Base-by-base conservation (phyloP, 2,329 filamentous ascomycete species). In the Colletotrichum brevisporum region DNA sequence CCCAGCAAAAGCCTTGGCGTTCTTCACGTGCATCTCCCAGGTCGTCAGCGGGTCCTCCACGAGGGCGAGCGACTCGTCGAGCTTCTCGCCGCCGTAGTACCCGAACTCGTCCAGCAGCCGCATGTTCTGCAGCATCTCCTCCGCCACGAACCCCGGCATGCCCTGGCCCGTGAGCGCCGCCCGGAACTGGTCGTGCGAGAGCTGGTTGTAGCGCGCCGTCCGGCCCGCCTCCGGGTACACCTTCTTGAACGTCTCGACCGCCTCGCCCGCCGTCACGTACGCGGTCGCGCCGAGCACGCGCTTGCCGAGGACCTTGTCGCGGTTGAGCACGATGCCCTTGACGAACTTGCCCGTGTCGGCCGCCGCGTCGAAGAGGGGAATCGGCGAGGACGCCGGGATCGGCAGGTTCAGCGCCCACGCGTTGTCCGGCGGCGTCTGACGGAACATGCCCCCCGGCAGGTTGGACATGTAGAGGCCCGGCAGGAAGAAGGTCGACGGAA, bases 391-490 rank as follows among this genome's bases (percentile, higher is more conserved):
- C 39, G 75, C 60, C 8, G 79, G 69, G 66, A 78, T 67, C 27
- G 80, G 78, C 12, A 80, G 67, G 45, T 70, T 74, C 39, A 80
- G 74, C 36, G 75, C 81, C 77, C 80, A 74, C 27, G 61, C 76
- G 66, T 74, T 76, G 75, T 68, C 78, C 70, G 65, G 75, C 72
- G 63, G 78, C 51, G 62, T 75, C 41, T 67, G 71, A 15, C 71
- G 71, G 63, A 81, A 63, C 73, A 74, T 76, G 31, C 67, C 71
- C 12, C 74, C 76, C 1, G 77, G 63, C 16, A 85, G 76, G 74
- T 88, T 89, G 72, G 83, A 76, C 86, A 89, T 87, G 73, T 87
- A 90, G 58, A 80, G 81, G 2, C 81, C 88, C 0, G 86, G 83
- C n/a, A 84, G 76, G 73, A 87, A 84, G 74, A 87, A 88, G 0